Base-by-base conservation (phyloP, 306 rosid genomes). In the Glycine soja region DNA sequence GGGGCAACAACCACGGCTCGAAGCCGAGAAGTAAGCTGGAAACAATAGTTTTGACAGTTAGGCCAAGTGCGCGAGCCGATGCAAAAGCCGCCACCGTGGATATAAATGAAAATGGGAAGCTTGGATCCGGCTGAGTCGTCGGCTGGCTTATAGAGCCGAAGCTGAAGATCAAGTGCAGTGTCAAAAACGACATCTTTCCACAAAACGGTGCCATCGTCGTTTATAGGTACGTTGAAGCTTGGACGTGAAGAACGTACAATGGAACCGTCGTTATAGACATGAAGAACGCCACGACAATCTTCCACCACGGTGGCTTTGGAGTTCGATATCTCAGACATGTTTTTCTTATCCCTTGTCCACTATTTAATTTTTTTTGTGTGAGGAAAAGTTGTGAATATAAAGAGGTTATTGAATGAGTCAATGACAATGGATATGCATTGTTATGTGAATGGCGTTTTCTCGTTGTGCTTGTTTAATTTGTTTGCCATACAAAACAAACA, bases 61-160 rank as follows among this genome's bases (percentile, higher is more conserved):
- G 97, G 95, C 98, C 98, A 94, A 0, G 97, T 52, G 16, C 97
- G 94, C 0, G 98, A 94, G 86, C 98, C 93, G 86, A 94, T 94
- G 81, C 97, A 92, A 74, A 94, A 94, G 78, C 98, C 97, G 30
- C 98, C 98, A 1, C 98, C 98, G 32, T 92, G 98, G 45, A 94
- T 77, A 81, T 94, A 94, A 78, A 76, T 92, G 67, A 92, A 89
- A 14, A 94, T 6, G 0, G 97, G 97, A 46, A 94, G 92, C 84
- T 83, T 82, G 2, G 93, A 81, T 45, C 30, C 50, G 15, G 87
- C 12, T 1, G 50, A 10, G 54, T 43, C 30, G 30, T 24, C 61
- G 0, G 89, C 82, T 0, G 97, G 98, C 85, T 89, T 92, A 58
- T 94, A 94, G 76, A 94, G 91, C 10, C 97, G 91, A 77, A 92